phyloP scores from a whole-genome alignment of 176 grass and related monocot species.

The Avena insularis region DNA sequence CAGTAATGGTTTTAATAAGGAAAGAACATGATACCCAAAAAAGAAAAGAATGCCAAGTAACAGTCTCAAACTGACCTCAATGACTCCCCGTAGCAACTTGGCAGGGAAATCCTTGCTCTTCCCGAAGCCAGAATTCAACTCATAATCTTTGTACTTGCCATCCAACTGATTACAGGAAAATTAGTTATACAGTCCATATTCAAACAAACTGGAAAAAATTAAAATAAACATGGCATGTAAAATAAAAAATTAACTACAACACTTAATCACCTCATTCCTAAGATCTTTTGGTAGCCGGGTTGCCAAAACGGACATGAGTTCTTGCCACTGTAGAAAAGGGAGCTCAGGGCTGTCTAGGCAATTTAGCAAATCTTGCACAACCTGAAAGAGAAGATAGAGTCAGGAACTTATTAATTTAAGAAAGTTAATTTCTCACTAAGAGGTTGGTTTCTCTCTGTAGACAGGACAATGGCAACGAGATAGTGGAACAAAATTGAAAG shows the following conservation, averaged over 20 bases:
- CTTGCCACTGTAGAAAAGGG: slow-evolving; percentile 99
- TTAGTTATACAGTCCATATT: slow-evolving; percentile 42
- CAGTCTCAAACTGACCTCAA: slow-evolving; percentile 71
- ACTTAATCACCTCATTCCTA: slow-evolving; percentile 78
- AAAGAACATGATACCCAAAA: slow-evolving; percentile 46
- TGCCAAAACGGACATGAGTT: slow-evolving; percentile 98
- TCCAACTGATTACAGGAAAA: slow-evolving; percentile 73
- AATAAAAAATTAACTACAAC: slow-evolving; percentile 28
- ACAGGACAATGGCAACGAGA: slow-evolving; percentile 11
- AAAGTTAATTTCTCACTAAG: slow-evolving; percentile 28
- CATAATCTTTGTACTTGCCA: slow-evolving; percentile 89
- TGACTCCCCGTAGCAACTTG: slow-evolving; percentile 86
- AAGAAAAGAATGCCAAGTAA: slow-evolving; percentile 35
- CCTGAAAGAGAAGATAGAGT: slow-evolving; percentile 48
- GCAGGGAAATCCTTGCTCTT: slow-evolving; percentile 92
- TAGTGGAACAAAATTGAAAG: slow-evolving; percentile 39
- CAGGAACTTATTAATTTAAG: slow-evolving; percentile 33
- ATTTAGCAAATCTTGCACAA: slow-evolving; percentile 88
- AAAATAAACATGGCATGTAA: slow-evolving; percentile 33
- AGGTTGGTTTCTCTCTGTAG: slow-evolving; percentile 13
- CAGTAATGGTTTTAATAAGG: slow-evolving; percentile 39
- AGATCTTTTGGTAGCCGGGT: slow-evolving; percentile 95
- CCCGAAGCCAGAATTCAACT: slow-evolving; percentile 62
- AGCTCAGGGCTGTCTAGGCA: slow-evolving; percentile 97
- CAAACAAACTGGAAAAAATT: slow-evolving; percentile 15